Evolutionary conservation across 371 early-diverging fungal species (phyloP).

Genomic region (Cokeromyces recurvatus): DNA sequence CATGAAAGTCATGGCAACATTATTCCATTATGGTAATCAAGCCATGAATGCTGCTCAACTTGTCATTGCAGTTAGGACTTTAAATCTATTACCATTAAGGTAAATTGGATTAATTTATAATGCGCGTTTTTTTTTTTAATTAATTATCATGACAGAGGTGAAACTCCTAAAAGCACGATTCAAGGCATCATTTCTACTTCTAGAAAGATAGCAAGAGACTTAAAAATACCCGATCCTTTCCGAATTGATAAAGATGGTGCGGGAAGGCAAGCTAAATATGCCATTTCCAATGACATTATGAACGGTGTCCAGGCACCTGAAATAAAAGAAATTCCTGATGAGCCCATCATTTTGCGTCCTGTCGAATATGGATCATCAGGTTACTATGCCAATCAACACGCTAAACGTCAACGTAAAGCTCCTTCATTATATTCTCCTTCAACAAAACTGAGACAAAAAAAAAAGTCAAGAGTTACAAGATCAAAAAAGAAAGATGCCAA

Average conservation of each 20-base stretch:
- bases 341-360: slow-evolving; percentile 37
- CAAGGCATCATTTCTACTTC: slow-evolving; percentile 53
- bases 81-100: slow-evolving; percentile 42
- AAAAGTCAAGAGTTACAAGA: slow-evolving; percentile 4
- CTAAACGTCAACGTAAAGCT: slow-evolving; percentile 33
- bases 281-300: slow-evolving; percentile 34
- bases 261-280: slow-evolving; percentile 41
- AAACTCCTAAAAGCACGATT: slow-evolving; percentile 51
- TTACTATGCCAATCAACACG: slow-evolving; percentile 7
- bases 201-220: slow-evolving; percentile 38
- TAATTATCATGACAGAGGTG: slow-evolving; percentile 6
- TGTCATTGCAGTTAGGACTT: slow-evolving; percentile 37
- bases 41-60: slow-evolving; percentile 45
- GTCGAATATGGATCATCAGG: slow-evolving; percentile 12
- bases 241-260: slow-evolving; percentile 34
- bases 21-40: slow-evolving; percentile 48
- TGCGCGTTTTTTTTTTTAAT: slow-evolving; percentile 2
- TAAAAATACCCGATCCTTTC: slow-evolving; percentile 41
- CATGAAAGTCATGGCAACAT: slow-evolving; percentile 45
- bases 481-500: slow-evolving; percentile 7
- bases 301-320: slow-evolving; percentile 31
- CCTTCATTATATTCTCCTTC: slow-evolving; percentile 24
- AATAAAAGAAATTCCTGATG: slow-evolving; percentile 37
- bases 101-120: slow-evolving; percentile 5
- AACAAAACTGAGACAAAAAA: background rate